phyloP scores from a whole-genome alignment of 371 early-diverging fungal species.

The Mortierella sp. region DNA sequence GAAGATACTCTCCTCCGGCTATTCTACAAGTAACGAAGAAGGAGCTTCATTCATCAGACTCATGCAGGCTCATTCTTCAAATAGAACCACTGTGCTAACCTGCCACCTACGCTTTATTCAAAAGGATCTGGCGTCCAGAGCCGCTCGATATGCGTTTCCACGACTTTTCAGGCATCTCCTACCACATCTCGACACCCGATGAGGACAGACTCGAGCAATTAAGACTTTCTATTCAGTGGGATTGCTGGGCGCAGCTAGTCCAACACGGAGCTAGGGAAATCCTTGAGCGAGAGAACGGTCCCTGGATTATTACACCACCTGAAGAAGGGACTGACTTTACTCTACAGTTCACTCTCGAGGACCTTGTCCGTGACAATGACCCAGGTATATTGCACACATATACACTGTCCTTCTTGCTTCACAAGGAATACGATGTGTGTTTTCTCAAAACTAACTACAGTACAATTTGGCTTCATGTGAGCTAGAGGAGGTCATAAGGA shows the following conservation, averaged over 20 bases:
- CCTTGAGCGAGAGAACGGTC: neutral
- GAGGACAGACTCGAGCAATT: neutral
- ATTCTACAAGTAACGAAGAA: conserved; percentile 13
- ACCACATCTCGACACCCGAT: neutral
- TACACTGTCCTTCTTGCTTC: neutral
- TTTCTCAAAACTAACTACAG: neutral
- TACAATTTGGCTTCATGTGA: neutral
- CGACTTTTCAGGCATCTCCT: conserved; percentile 8
- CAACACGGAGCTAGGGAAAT: neutral
- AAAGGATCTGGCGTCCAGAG: neutral
- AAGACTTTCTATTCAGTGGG: conserved; percentile 6
- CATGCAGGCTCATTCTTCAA: neutral
- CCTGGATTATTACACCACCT: neutral
- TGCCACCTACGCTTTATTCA: conserved; percentile 19
- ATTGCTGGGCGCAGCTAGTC: conserved; percentile 3
- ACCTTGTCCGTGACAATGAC: neutral
- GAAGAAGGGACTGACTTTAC: neutral
- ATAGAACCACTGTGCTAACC: neutral
- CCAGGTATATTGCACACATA: neutral
- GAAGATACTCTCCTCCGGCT: conserved; percentile 13
- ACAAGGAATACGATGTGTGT: no score
- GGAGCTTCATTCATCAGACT: neutral
- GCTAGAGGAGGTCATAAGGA: neutral
- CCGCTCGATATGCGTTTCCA: neutral
- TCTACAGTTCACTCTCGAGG: neutral